Evolutionary conservation across 176 grass and related monocot species (phyloP).

Genomic region (Musa beccarii): DNA sequence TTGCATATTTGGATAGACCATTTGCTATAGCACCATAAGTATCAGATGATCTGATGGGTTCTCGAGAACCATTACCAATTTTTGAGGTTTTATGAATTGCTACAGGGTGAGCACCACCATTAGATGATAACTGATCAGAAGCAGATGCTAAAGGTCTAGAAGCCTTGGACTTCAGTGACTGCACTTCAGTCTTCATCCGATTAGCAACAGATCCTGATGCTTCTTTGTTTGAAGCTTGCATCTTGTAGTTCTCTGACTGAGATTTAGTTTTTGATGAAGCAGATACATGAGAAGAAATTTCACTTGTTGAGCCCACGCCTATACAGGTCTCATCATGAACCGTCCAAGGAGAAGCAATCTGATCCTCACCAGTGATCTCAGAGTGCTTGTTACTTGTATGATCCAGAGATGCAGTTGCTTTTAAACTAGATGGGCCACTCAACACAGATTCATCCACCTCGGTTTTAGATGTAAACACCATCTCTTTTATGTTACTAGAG

Average conservation of each 20-base stretch:
- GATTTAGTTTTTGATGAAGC: conserved; percentile 8
- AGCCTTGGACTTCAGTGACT: conserved; percentile 8
- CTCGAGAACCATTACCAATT: conserved; percentile 18
- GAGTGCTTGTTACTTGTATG: conserved; percentile 12
- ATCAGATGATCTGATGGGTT: conserved; percentile 28
- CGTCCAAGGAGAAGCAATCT: conserved; percentile 3
- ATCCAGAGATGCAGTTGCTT: conserved; percentile 25
- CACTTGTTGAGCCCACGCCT: conserved; percentile 15
- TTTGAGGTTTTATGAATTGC: conserved; percentile 24
- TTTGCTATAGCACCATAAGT: conserved; percentile 22
- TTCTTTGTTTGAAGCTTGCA: conserved; percentile 2
- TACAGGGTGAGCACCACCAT: conserved; percentile 6
- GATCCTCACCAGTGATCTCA: conserved; percentile 14
- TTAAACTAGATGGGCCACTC: conserved; percentile 3
- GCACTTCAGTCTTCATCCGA: not conserved
- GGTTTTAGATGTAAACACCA: conserved; percentile 12
- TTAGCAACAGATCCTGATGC: conserved; percentile 4
- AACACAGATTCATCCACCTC: conserved; percentile 12
- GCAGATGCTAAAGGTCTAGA: conserved; percentile 22
- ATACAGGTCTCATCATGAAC: not conserved
- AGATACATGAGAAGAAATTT: conserved; percentile 13
- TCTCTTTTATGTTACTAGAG: not conserved
- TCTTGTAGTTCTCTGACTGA: conserved; percentile 23
- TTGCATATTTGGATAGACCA: conserved; percentile 28
- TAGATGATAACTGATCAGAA: conserved; percentile 28